Base-by-base conservation (phyloP, 768 basidiomycete genomes). In the Postia placenta region DNA sequence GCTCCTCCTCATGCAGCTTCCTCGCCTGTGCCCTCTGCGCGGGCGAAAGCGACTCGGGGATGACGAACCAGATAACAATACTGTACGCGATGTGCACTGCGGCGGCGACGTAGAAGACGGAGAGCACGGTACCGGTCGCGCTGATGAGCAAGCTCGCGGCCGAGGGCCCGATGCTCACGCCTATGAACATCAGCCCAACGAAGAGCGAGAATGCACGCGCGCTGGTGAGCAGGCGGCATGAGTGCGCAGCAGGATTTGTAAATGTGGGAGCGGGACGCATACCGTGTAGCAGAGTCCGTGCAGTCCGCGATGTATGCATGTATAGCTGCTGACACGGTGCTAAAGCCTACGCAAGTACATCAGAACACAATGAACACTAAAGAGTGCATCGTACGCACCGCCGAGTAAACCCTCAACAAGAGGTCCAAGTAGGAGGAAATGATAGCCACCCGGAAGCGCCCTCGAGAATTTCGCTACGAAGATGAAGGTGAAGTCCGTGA, bases 11-110 rank as follows among this genome's bases (percentile, higher is more conserved):
- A 50, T 79, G 67, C 47, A 66, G 67, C 4, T 48, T 52, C 36
- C 63, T 65, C 2, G 74, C 68, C 14, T 60, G 55, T 49, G 64
- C 64, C 77, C 75, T 80, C 45, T 78, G 69, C 0, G 63, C 67
- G 28, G 64, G 59, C 9, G 83, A 77, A 1, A 92, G 72, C 0
- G 90, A 89, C 64, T 96, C 92, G 0, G 92, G 92, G 42, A 94
- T 59, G 52, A 89, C 23, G 49, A 83, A 65, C 64, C 79, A 74
- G 23, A 80, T 59, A 41, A 81, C 55, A 36, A 74, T 42, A 1
- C 75, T 63, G 55, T 78, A 81, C 39, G 79, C 6, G 20, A 72
- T 20, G 53, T 87, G 82, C 5, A 80, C 51, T 7, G 60, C 53
- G 4, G 71, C 62, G 7, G 84, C 76, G 40, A 82, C 56, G 63